phyloP scores from a whole-genome alignment of 495 filamentous ascomycete species.

The Penicillium antarcticum region DNA sequence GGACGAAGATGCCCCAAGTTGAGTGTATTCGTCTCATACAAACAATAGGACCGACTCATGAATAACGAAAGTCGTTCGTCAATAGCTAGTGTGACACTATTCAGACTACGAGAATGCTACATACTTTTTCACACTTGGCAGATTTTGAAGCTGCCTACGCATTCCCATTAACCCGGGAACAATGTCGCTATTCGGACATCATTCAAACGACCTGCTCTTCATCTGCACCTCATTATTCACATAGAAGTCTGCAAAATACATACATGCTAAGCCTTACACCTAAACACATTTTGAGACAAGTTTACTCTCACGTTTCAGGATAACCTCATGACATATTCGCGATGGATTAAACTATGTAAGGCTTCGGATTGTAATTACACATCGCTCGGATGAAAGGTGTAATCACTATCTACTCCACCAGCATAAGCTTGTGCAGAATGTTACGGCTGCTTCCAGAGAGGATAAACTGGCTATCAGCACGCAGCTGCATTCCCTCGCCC shows the following conservation, averaged over 20 bases:
- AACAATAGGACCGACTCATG: background rate
- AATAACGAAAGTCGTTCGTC: background rate
- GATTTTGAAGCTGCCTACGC: background rate
- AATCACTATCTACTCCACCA: background rate
- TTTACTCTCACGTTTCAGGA: too few relatives aligned
- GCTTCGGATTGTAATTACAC: too few relatives aligned
- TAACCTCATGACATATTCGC: too few relatives aligned
- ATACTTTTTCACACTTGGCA: background rate
- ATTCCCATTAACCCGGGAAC: too few relatives aligned
- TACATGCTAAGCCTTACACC: too few relatives aligned
- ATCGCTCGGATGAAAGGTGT: too few relatives aligned
- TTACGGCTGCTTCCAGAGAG: background rate
- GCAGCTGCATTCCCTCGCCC: background rate
- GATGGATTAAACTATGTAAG: too few relatives aligned
- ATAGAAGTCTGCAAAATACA: too few relatives aligned
- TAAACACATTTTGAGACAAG: too few relatives aligned
- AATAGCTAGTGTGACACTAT: background rate
- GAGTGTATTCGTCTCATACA: background rate
- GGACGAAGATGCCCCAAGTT: background rate
- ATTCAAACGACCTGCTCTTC: too few relatives aligned
- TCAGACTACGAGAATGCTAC: background rate
- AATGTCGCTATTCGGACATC: too few relatives aligned
- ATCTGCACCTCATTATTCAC: too few relatives aligned
- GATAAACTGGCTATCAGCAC: slow-evolving; percentile 9
- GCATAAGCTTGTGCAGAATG: background rate